These are phyloP conservation scores for Zygosaccharomyces bisporus DNA, from an alignment of 805 yeast species.

Conservation along the genomic window DNA sequence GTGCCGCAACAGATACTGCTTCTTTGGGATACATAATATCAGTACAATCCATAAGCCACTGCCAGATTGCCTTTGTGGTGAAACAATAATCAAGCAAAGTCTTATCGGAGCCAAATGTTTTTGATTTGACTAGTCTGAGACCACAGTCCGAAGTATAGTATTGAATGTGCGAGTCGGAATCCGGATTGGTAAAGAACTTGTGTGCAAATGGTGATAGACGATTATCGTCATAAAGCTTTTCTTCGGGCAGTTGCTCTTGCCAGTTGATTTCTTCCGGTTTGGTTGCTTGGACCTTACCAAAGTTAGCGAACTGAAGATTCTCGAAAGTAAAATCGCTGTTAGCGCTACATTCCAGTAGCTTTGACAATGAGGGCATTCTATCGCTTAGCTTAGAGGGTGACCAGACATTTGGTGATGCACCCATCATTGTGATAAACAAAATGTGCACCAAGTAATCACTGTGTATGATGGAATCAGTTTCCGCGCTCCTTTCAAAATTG, in stretches of 20 bases:
- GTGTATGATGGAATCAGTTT: slow-evolving; percentile 54
- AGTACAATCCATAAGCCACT: slow-evolving; percentile 90
- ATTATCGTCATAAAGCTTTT: slow-evolving; percentile 16
- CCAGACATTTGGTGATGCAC: slow-evolving; percentile 69
- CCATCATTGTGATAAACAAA: slow-evolving; percentile 60
- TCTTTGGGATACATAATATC: slow-evolving; percentile 54
- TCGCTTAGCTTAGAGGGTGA: slow-evolving; percentile 52
- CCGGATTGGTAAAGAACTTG: slow-evolving; percentile 81
- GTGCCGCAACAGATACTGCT: slow-evolving; percentile 49
- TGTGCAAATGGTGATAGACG: slow-evolving; percentile 66
- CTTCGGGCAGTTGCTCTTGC: slow-evolving; percentile 14
- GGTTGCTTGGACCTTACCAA: neutral
- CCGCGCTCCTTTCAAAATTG: slow-evolving; percentile 57
- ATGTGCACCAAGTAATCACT: slow-evolving; percentile 64
- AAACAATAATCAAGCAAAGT: slow-evolving; percentile 45
- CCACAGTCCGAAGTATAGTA: slow-evolving; percentile 70
- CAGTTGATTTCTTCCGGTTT: slow-evolving; percentile 11
- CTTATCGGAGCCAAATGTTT: slow-evolving; percentile 33
- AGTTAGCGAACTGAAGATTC: slow-evolving; percentile 18
- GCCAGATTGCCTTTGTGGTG: slow-evolving; percentile 74
- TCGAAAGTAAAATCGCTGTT: slow-evolving; percentile 38
- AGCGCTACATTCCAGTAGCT: slow-evolving; percentile 29
- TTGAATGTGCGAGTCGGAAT: slow-evolving; percentile 75
- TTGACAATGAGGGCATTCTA: slow-evolving; percentile 39
- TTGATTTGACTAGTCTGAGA: slow-evolving; percentile 51